Evolutionary conservation across 441 rosid species (phyloP).

Genomic region (Jatropha podagrica): DNA sequence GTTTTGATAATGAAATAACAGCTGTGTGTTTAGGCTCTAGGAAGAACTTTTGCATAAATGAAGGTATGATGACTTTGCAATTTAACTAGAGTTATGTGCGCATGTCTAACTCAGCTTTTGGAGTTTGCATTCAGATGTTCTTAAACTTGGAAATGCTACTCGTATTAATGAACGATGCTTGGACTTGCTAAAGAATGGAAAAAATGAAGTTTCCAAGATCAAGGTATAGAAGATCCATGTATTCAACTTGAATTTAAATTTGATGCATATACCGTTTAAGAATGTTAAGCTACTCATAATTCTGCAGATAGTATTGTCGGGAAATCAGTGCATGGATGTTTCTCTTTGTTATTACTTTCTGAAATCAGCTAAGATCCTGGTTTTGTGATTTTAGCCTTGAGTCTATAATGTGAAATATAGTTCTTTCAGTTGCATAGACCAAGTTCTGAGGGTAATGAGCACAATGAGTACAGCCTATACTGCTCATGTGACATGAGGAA

Average conservation of each 20-base stretch:
- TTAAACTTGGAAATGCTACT: constrained; percentile 58
- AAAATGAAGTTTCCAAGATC: constrained; percentile 53
- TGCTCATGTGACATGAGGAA: not conserved
- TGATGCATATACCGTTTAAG: constrained; percentile 11
- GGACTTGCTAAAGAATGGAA: constrained; percentile 79
- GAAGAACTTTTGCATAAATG: constrained; percentile 80
- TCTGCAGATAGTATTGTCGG: not conserved
- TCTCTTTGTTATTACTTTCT: not conserved
- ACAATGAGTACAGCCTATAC: not conserved
- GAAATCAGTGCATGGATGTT: not conserved
- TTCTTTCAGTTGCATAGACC: not conserved
- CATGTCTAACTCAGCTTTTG: constrained; percentile 20
- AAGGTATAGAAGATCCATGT: constrained; percentile 46
- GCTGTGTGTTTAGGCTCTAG: constrained; percentile 83
- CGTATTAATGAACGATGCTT: constrained; percentile 81
- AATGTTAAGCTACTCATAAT: constrained; percentile 1
- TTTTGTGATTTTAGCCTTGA: not conserved
- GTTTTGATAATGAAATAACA: constrained; percentile 46
- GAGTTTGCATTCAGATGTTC: constrained; percentile 55
- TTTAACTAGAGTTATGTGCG: constrained; percentile 2
- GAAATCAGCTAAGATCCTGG: not conserved
- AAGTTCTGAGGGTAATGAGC: not conserved
- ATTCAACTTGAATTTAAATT: not conserved
- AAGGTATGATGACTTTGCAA: constrained; percentile 43
- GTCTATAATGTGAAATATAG: not conserved